These are phyloP conservation scores for Patellaria atrata DNA, from an alignment of 495 filamentous ascomycete genomes.

Conservation along the genomic window DNA sequence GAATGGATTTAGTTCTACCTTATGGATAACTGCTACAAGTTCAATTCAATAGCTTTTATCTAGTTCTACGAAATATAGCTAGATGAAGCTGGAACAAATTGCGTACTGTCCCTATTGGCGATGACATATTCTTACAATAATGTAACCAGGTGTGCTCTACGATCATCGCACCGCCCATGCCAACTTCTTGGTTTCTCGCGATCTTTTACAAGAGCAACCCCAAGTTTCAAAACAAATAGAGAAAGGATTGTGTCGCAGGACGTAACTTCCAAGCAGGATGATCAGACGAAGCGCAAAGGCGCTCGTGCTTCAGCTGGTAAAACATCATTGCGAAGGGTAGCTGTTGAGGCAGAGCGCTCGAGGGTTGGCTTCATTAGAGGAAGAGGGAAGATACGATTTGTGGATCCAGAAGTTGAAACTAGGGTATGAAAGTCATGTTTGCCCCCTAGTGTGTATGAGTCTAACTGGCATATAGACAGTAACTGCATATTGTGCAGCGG, in stretches of 20 bases:
- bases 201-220: not conserved
- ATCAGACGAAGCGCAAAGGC: slow-evolving; percentile 8
- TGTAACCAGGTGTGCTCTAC: slow-evolving; percentile 1
- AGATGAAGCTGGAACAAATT: no score
- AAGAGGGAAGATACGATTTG: slow-evolving; percentile 21
- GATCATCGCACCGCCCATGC: not conserved
- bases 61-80: no score
- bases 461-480: slow-evolving; percentile 36
- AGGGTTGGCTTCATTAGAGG: slow-evolving; percentile 22
- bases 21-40: no score
- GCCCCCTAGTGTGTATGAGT: no score
- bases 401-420: slow-evolving; percentile 27
- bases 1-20: no score
- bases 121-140: no score
- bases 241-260: no score
- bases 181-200: not conserved
- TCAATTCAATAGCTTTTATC: no score
- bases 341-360: slow-evolving; percentile 27
- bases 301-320: slow-evolving; percentile 12
- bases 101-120: no score
- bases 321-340: slow-evolving; percentile 24
- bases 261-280: slow-evolving; percentile 4
- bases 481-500: slow-evolving; percentile 71
- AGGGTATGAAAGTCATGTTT: slow-evolving; percentile 15
- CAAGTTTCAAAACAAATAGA: no score